A percentile compares a stretch with the other conserved stretches of the same genome.
Evolutionary conservation across 2,329 filamentous ascomycete species (phyloP).

Genomic region (Cladosporium halotolerans): DNA sequence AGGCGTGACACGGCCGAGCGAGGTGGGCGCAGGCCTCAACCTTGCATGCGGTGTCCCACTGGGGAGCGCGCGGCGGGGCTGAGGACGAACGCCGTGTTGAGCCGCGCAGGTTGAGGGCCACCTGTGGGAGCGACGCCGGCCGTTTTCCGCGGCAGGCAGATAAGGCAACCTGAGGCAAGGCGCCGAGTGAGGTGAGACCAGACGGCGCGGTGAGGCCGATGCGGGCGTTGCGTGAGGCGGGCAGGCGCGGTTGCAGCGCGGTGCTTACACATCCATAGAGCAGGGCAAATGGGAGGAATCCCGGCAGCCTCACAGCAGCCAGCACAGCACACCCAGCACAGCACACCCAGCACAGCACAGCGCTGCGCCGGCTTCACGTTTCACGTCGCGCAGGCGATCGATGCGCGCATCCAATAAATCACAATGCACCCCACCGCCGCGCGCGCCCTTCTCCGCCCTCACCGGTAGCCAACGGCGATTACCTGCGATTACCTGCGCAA

Average conservation of each 20-base stretch:
- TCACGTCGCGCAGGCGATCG: not conserved
- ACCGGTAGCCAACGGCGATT: not conserved
- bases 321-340: not conserved
- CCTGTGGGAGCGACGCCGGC: no score
- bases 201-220: no score
- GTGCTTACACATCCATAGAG: no score
- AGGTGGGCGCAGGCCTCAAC: not conserved
- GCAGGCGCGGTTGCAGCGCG: no score
- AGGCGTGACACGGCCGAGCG: not conserved
- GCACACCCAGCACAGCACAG: not conserved
- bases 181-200: no score
- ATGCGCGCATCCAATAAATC: constrained; percentile 3
- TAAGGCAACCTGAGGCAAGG: no score
- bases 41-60: not conserved
- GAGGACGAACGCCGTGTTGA: constrained; percentile 1
- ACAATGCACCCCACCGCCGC: not conserved
- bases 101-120: not conserved
- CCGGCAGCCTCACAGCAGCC: not conserved
- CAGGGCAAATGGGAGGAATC: no score
- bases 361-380: constrained; percentile 1
- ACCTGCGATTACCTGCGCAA: not conserved
- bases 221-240: no score
- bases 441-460: not conserved
- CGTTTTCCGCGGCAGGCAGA: no score
- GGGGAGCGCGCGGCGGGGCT: constrained; percentile 2